Percentiles rank a stretch among this genome's conserved stretches.
phyloP scores from a whole-genome alignment of 1,284 basidiomycete genomes.

The Heterobasidion irregulare region DNA sequence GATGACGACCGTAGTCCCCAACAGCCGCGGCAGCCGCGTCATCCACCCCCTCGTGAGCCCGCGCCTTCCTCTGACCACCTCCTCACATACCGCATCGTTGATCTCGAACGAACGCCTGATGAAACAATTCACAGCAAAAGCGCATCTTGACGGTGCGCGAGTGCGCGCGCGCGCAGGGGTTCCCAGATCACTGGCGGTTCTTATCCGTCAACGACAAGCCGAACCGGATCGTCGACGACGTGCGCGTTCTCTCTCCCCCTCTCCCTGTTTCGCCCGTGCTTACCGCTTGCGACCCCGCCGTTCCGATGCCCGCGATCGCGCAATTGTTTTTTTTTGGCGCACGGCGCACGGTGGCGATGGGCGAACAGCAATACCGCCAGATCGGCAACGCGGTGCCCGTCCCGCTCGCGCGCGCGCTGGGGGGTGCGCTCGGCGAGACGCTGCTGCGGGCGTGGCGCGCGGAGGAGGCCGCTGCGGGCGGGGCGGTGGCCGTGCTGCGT shows the following conservation, averaged over 20 bases:
- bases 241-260: constrained; percentile 21
- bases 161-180: constrained; percentile 62
- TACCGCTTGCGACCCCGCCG: not conserved
- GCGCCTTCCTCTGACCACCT: not conserved
- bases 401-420: constrained; percentile 53
- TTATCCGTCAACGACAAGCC: constrained; percentile 32
- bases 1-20: constrained; percentile 43
- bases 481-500: constrained; percentile 16
- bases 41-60: constrained; percentile 48
- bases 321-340: too few relatives aligned
- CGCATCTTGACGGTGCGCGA: constrained; percentile 57
- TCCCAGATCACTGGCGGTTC: constrained; percentile 59
- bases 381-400: constrained; percentile 72
- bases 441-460: constrained; percentile 31
- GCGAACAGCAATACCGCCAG: constrained; percentile 52
- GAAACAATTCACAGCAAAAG: constrained; percentile 41
- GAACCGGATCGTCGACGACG: constrained; percentile 34
- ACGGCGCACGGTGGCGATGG: too few relatives aligned
- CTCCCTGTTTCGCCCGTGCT: not conserved
- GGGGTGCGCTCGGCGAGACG: constrained; percentile 45
- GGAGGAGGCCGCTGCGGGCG: constrained; percentile 21
- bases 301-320: not conserved
- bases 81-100: not conserved
- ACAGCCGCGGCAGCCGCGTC: constrained; percentile 37
- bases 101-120: not conserved